Evolutionary conservation across 192 early-diverging fungal genomes (phyloP), one percentile per base, ranked within the genome.

Genomic region (Backusella luteola): DNA sequence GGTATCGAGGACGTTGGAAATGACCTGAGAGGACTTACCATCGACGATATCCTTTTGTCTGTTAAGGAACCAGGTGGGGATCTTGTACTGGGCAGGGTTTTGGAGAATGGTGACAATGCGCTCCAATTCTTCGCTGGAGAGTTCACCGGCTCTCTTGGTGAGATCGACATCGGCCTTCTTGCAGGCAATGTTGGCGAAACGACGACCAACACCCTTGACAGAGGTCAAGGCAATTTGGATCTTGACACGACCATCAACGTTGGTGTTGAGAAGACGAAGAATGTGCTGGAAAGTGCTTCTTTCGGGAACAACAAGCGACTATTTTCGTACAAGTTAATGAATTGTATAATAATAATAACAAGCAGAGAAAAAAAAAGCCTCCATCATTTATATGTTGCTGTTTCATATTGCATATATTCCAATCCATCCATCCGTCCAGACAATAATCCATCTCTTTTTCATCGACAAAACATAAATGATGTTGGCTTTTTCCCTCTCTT

Each of bases 1-100:
- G 90, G 92, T 97, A 89, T 99, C 96, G 41, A 99, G 86, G 71
- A 82, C 86, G 91, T 99, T 99, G 80, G 97, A 93, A 79, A 99
- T 88, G 75, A 95, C 86, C 87, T 99, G 97, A 76, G 93, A 90
- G 93, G 93, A 96, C 88, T 95, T 96, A 85, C 96, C 96, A 83
- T 95, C 93, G 79, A 92, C 89, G 83, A 95, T 92, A 89, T 99
- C 96, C 94, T 98, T 99, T 87, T 99, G 97, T 86, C 96, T 93
- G 94, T 99, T 99, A 74, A 99, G 92, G 94, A 98, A 99, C 97
- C 97, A 99, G 88, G 94, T 89, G 76, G 97, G 97, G 89, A 99
- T 97, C 91, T 97, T 97, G 93, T 96, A 99, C 89, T 99, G 95
- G 81, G 93, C 93, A 73, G 97, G 97, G 94, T 98, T 97, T 88